Percentiles rank a stretch among this genome's conserved stretches.
Evolutionary conservation across 192 early-diverging fungal genomes (phyloP).

Genomic region (Backusella macrospora): DNA sequence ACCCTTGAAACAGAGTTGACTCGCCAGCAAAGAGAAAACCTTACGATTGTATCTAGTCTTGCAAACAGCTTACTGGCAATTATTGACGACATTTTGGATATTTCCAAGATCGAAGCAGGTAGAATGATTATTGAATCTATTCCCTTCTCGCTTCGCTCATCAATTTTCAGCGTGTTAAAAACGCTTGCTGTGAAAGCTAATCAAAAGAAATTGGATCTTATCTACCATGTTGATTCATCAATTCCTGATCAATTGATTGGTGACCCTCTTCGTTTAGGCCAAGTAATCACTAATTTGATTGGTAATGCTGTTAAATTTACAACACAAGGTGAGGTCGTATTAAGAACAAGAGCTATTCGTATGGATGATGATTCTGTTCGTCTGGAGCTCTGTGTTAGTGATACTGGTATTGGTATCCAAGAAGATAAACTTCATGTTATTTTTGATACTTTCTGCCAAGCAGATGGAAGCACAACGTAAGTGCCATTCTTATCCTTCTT

Average conservation of each 20-base stretch:
- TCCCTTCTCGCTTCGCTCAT: slow-evolving; percentile 59
- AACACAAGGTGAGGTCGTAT: slow-evolving; percentile 39
- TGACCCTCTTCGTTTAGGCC: slow-evolving; percentile 67
- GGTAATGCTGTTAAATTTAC: slow-evolving; percentile 77
- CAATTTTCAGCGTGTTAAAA: slow-evolving; percentile 63
- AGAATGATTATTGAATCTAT: slow-evolving; percentile 69
- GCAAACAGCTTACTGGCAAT: slow-evolving; percentile 49
- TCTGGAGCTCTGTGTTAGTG: slow-evolving; percentile 71
- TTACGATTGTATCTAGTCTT: slow-evolving; percentile 46
- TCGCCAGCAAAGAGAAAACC: slow-evolving; percentile 67
- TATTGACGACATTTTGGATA: slow-evolving; percentile 61
- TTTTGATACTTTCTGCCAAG: slow-evolving; percentile 84
- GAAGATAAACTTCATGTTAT: slow-evolving; percentile 74
- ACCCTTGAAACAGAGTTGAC: slow-evolving; percentile 72
- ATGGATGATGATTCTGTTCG: slow-evolving; percentile 43
- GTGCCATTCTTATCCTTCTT: neutral
- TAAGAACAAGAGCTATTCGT: slow-evolving; percentile 17
- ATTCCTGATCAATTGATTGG: slow-evolving; percentile 65
- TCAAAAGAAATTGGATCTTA: slow-evolving; percentile 63
- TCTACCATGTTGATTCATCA: slow-evolving; percentile 59
- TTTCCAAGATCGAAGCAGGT: slow-evolving; percentile 79
- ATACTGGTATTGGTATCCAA: slow-evolving; percentile 88
- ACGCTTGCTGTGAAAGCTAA: slow-evolving; percentile 64
- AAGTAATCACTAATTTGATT: slow-evolving; percentile 74
- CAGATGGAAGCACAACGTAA: slow-evolving; percentile 75